Evolutionary conservation across 768 basidiomycete species (phyloP).

Genomic region (Hericium coralloides): DNA sequence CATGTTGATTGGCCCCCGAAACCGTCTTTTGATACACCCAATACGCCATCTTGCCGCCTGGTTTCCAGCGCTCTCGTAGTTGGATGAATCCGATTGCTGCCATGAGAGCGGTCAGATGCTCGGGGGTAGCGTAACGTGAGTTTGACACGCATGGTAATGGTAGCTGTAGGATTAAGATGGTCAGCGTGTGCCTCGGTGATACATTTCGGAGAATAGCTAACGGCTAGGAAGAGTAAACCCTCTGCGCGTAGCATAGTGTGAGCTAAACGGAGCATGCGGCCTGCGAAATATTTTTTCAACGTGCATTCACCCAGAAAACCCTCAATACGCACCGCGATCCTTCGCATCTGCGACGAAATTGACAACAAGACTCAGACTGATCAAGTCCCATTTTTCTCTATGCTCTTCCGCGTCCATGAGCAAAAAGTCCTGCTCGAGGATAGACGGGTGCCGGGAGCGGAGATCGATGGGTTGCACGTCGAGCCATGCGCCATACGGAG

Average conservation of each 20-base stretch:
- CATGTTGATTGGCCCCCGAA: slow-evolving; percentile 8
- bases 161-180: slow-evolving; percentile 39
- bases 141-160: slow-evolving; percentile 81
- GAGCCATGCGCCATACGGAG: slow-evolving; percentile 60
- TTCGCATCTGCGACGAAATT: slow-evolving; percentile 76
- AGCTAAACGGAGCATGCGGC: slow-evolving; percentile 61
- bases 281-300: slow-evolving; percentile 26
- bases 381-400: slow-evolving; percentile 57
- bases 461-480: slow-evolving; percentile 71
- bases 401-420: slow-evolving; percentile 44
- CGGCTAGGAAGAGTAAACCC: slow-evolving; percentile 65
- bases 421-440: slow-evolving; percentile 83
- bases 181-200: neutral
- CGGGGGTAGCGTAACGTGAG: slow-evolving; percentile 70
- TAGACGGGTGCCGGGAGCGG: slow-evolving; percentile 72
- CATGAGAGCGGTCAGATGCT: slow-evolving; percentile 52
- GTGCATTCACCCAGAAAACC: neutral
- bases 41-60: slow-evolving; percentile 79
- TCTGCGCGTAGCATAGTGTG: slow-evolving; percentile 42
- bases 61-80: slow-evolving; percentile 51
- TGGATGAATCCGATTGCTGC: slow-evolving; percentile 51
- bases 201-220: slow-evolving; percentile 26
- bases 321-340: slow-evolving; percentile 54
- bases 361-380: slow-evolving; percentile 82
- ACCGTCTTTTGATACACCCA: slow-evolving; percentile 61